These are phyloP conservation scores for Debaryomyces psychrophilus DNA, from an alignment of 1,139 yeast genomes.

Conservation along the genomic window DNA sequence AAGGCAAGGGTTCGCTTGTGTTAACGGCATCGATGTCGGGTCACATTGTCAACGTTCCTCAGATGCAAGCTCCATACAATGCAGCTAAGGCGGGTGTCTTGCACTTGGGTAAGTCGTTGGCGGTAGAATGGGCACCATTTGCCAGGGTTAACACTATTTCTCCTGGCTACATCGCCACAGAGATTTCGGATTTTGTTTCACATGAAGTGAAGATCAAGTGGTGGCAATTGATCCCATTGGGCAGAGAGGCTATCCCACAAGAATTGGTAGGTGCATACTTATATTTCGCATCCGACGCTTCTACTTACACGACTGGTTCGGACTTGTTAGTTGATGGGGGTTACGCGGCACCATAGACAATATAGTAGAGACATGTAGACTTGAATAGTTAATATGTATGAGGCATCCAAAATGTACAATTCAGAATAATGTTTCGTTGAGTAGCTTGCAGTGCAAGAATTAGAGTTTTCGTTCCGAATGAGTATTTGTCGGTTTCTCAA, in stretches of 20 bases:
- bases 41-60: conserved; percentile 79
- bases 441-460: too few relatives aligned
- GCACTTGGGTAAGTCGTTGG: conserved; percentile 75
- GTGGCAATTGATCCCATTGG: conserved; percentile 66
- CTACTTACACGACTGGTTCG: conserved; percentile 82
- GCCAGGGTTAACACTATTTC: conserved; percentile 78
- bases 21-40: conserved; percentile 89
- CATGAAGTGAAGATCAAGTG: conserved; percentile 36
- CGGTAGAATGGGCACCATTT: conserved; percentile 83
- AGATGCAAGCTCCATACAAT: conserved; percentile 82
- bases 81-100: conserved; percentile 86
- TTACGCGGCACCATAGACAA: conserved; percentile 51
- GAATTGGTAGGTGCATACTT: conserved; percentile 85
- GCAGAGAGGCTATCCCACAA: conserved; percentile 76
- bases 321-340: conserved; percentile 90
- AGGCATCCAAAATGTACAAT: not conserved
- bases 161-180: conserved; percentile 75
- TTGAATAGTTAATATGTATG: not conserved
- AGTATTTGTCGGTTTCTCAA: too few relatives aligned
- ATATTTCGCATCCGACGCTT: conserved; percentile 79
- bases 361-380: not conserved
- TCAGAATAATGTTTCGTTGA: not conserved
- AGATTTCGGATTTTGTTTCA: conserved; percentile 53
- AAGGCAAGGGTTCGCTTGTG: conserved; percentile 71
- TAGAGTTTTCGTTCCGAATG: too few relatives aligned